A percentile compares a stretch with the other conserved stretches of the same genome.
phyloP scores from a whole-genome alignment of 306 rosid species.

The Dryas drummondii region DNA sequence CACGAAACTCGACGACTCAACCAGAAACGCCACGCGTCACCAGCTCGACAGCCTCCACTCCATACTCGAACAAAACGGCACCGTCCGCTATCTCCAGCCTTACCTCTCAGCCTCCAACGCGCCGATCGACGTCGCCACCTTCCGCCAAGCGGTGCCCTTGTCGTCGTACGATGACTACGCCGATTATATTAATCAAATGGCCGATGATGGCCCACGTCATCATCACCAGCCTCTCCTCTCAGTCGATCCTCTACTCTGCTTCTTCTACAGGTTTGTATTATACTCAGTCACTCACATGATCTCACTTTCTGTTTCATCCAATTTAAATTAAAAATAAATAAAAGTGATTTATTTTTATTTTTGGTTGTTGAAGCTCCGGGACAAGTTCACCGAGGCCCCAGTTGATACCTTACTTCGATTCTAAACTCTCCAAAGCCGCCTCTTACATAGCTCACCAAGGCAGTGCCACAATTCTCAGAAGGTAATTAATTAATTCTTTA shows the following conservation, averaged over 20 bases:
- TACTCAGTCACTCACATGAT: too few relatives aligned
- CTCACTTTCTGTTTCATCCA: not conserved
- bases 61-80: conserved; percentile 41
- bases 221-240: conserved; percentile 48
- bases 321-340: not conserved
- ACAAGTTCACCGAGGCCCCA: conserved; percentile 58
- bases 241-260: conserved; percentile 59
- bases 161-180: conserved; percentile 56
- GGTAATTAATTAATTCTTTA: conserved; percentile 31
- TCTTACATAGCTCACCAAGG: conserved; percentile 47
- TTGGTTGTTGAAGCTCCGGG: conserved; percentile 46
- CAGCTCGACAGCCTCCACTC: conserved; percentile 45
- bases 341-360: not conserved
- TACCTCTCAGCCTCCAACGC: conserved; percentile 15
- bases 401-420: conserved; percentile 65
- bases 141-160: conserved; percentile 42
- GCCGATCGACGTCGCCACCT: conserved; percentile 32
- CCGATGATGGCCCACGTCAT: conserved; percentile 21
- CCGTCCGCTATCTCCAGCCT: conserved; percentile 47
- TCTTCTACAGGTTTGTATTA: conserved; percentile 52
- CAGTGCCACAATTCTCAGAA: conserved; percentile 40
- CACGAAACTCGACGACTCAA: conserved; percentile 41
- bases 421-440: conserved; percentile 52
- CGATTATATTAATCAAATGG: conserved; percentile 42
- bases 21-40: conserved; percentile 37